Percentiles rank a stretch among this genome's conserved stretches.
Evolutionary conservation across 2,329 filamentous ascomycete genomes (phyloP).

Genomic region (Penicillium thymicola): DNA sequence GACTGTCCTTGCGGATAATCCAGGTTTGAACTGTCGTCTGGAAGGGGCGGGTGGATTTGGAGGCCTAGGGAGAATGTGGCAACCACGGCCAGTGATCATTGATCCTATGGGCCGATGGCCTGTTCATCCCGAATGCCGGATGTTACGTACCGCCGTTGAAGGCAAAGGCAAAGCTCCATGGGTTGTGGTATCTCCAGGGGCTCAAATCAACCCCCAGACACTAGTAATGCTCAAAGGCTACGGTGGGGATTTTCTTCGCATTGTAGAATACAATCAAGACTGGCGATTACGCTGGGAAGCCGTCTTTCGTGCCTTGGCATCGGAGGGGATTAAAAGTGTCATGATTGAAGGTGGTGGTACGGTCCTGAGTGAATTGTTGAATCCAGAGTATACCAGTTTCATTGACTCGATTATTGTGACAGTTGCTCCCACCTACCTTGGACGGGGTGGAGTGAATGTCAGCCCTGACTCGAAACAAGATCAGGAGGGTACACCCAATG

Average conservation of each 20-base stretch:
- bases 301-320: constrained; percentile 58
- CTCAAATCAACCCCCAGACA: constrained; percentile 47
- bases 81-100: constrained; percentile 78
- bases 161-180: constrained; percentile 71
- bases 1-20: constrained; percentile 81
- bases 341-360: constrained; percentile 89
- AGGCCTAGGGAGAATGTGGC: constrained; percentile 51
- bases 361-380: constrained; percentile 79
- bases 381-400: constrained; percentile 56
- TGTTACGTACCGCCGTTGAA: constrained; percentile 61
- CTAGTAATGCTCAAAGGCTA: constrained; percentile 45
- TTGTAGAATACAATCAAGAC: constrained; percentile 38
- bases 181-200: constrained; percentile 57
- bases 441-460: constrained; percentile 74
- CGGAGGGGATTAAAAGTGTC: constrained; percentile 66
- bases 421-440: constrained; percentile 87
- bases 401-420: constrained; percentile 81
- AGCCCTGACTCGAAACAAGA: constrained; percentile 61
- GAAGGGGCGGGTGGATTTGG: constrained; percentile 58
- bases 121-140: constrained; percentile 57
- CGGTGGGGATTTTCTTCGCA: constrained; percentile 46
- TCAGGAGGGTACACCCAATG: constrained; percentile 50
- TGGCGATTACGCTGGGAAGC: constrained; percentile 60
- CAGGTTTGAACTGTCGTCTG: constrained; percentile 78
- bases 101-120: constrained; percentile 77